Evolutionary conservation across 495 filamentous ascomycete genomes (phyloP).

Genomic region (Trichocladium uniseriatum): DNA sequence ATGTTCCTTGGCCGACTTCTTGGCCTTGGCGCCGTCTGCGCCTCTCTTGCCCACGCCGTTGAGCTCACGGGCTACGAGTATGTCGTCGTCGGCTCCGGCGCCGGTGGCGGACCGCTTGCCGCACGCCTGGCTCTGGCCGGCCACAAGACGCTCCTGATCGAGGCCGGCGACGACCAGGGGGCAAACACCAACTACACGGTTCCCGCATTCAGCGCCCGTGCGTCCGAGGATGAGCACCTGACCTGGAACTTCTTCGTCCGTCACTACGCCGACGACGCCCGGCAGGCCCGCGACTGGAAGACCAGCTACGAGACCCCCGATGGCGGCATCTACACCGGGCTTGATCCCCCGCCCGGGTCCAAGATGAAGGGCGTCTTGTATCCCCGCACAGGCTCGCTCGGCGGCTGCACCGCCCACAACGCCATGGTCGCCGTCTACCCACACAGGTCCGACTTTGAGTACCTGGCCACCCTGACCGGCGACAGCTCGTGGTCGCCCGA

Average conservation of each 20-base stretch:
- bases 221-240: constrained; percentile 25
- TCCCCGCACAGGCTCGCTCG: constrained; percentile 39
- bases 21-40: constrained; percentile 8
- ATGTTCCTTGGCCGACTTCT: constrained; percentile 11
- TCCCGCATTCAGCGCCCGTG: constrained; percentile 15
- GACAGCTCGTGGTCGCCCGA: constrained; percentile 37
- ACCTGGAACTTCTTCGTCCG: constrained; percentile 41
- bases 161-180: constrained; percentile 50
- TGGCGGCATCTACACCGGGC: constrained; percentile 29
- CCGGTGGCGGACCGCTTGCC: constrained; percentile 53
- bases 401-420: constrained; percentile 44
- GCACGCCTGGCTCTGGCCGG: constrained; percentile 52
- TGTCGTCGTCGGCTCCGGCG: constrained; percentile 54
- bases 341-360: constrained; percentile 34
- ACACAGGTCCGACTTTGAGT: constrained; percentile 34
- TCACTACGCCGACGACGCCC: constrained; percentile 33
- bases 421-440: constrained; percentile 37
- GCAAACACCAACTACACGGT: constrained; percentile 21
- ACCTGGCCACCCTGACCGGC: constrained; percentile 39
- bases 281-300: constrained; percentile 33
- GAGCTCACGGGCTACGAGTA: constrained; percentile 46
- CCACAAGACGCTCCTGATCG: constrained; percentile 49
- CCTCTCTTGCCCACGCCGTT: constrained; percentile 10
- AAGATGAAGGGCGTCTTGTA: constrained; percentile 39
- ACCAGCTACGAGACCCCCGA: constrained; percentile 29